Evolutionary conservation across 169 alveolate genomes (phyloP).

Genomic region (Plasmodium inui): DNA sequence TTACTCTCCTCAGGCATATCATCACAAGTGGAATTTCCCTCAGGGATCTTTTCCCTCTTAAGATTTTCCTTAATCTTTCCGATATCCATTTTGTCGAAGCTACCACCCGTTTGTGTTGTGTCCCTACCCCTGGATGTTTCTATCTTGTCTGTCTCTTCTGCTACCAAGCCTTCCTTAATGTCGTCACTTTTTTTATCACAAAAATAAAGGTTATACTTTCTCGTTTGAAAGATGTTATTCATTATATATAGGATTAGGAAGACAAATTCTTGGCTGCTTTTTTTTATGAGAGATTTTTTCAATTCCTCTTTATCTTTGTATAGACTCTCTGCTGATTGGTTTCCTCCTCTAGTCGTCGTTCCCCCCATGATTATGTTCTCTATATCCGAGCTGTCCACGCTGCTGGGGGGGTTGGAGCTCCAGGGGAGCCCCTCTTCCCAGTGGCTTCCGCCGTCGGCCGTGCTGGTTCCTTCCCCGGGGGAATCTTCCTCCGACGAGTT

Average conservation of each 20-base stretch:
- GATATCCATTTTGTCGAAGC: neutral
- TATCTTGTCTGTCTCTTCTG: neutral
- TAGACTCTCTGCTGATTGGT: neutral
- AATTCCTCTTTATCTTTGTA: conserved; percentile 40
- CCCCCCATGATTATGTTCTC: conserved; percentile 6
- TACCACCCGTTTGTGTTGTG: neutral
- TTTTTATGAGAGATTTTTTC: conserved; percentile 17
- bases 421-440: neutral
- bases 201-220: conserved; percentile 52
- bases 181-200: conserved; percentile 15
- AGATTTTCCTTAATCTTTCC: neutral
- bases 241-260: conserved; percentile 45
- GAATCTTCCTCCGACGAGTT: neutral
- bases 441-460: neutral
- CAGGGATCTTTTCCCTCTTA: neutral
- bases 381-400: conserved; percentile 61
- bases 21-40: neutral
- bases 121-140: neutral
- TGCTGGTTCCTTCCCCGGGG: neutral
- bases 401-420: conserved; percentile 27
- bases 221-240: conserved; percentile 40
- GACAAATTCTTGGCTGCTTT: conserved; percentile 33
- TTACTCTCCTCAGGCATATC: neutral
- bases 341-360: neutral
- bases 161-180: neutral